Evolutionary conservation across 306 rosid genomes (phyloP).

Genomic region (Sicyos baderoa): DNA sequence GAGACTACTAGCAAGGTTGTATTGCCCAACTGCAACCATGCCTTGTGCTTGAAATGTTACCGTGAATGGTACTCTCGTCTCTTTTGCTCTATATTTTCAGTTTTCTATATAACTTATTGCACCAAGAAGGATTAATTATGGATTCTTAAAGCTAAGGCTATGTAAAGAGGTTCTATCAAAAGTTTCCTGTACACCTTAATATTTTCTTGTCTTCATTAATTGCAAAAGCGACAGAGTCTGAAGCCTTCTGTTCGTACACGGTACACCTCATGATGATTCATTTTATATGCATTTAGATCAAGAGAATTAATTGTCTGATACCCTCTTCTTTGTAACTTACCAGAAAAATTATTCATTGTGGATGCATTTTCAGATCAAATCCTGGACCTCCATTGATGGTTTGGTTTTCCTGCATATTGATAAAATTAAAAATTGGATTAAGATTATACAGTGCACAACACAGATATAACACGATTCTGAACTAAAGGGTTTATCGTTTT

Average conservation of each 20-base stretch:
- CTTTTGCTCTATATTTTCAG: constrained; percentile 20
- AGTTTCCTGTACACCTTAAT: not conserved
- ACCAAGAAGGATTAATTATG: not conserved
- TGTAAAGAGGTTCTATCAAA: not conserved
- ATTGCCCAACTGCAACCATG: constrained; percentile 85
- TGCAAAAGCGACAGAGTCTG: not conserved
- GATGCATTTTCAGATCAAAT: not conserved
- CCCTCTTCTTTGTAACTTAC: not conserved
- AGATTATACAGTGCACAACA: not conserved
- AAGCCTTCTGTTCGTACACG: not conserved
- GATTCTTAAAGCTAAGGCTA: not conserved
- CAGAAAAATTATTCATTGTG: not conserved
- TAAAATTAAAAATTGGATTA: too few relatives aligned
- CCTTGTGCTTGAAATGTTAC: constrained; percentile 89
- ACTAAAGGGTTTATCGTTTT: not conserved
- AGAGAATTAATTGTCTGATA: not conserved
- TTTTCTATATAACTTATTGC: not conserved
- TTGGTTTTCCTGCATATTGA: not conserved
- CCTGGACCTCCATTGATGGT: not conserved
- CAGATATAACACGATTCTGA: not conserved
- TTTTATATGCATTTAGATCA: not conserved
- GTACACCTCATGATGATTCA: not conserved
- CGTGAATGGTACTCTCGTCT: constrained; percentile 57
- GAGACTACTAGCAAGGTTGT: constrained; percentile 77
- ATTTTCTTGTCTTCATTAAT: not conserved